Percentiles rank a stretch among this genome's conserved stretches.
Evolutionary conservation across 345 rosid species (phyloP).

Genomic region (Eucalyptus coolabah): DNA sequence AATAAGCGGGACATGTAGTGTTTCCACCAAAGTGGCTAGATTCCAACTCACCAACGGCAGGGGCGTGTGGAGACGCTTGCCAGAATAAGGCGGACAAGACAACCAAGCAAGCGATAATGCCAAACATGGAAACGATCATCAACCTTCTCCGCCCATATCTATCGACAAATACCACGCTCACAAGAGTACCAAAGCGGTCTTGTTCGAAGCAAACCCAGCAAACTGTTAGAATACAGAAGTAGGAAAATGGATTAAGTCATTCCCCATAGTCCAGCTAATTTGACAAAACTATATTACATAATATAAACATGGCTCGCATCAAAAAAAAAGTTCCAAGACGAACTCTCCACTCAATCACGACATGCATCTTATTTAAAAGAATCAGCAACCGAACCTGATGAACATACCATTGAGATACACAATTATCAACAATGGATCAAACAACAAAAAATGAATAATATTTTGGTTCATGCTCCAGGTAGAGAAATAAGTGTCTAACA

Average conservation of each 20-base stretch:
- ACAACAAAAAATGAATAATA: too few relatives aligned
- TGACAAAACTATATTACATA: neutral
- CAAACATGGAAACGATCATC: conserved; percentile 72
- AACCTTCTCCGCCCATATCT: conserved; percentile 67
- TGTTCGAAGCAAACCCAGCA: conserved; percentile 78
- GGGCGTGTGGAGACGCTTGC: conserved; percentile 47
- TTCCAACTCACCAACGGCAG: conserved; percentile 11
- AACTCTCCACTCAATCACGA: neutral
- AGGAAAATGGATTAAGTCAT: neutral
- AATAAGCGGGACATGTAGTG: conserved; percentile 42
- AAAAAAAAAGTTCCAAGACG: neutral
- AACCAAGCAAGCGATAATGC: conserved; percentile 48
- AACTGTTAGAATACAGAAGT: conserved; percentile 9
- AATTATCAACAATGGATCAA: neutral
- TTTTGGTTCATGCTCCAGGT: too few relatives aligned
- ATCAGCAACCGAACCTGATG: neutral
- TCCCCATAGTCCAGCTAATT: neutral
- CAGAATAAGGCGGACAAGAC: conserved; percentile 36
- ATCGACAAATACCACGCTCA: conserved; percentile 70
- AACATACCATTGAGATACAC: neutral
- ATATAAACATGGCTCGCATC: too few relatives aligned
- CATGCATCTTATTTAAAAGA: neutral
- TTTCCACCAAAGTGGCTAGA: conserved; percentile 37
- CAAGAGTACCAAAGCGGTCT: conserved; percentile 57
- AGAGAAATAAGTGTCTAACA: too few relatives aligned